phyloP scores from a whole-genome alignment of 2,329 filamentous ascomycete genomes.

The Fusarium pseudograminearum region DNA sequence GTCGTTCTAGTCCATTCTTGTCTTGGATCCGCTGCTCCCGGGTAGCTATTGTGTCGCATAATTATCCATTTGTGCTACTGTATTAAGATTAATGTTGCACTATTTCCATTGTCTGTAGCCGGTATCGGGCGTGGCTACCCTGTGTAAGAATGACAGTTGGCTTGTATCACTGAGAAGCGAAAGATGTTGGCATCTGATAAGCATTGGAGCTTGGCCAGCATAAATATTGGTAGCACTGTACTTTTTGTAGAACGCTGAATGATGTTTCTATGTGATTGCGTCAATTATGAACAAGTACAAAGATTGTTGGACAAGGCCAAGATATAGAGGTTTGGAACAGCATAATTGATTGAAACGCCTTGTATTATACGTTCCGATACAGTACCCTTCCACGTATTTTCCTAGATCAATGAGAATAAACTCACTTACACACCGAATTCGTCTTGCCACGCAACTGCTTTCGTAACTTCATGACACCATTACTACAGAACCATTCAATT shows the following conservation, averaged over 20 bases:
- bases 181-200: neutral
- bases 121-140: neutral
- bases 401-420: neutral
- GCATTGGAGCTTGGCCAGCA: neutral
- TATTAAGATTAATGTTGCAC: neutral
- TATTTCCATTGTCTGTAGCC: neutral
- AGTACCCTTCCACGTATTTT: neutral
- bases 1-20: neutral
- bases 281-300: neutral
- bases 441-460: neutral
- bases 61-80: neutral
- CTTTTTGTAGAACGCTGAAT: neutral
- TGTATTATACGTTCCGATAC: neutral
- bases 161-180: neutral
- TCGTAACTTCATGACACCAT: neutral
- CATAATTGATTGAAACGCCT: no score
- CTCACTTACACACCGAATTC: rapidly evolving
- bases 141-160: neutral
- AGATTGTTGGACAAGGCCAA: neutral
- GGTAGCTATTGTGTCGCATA: neutral
- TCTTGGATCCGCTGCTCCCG: neutral
- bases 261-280: neutral
- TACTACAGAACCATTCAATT: neutral
- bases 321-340: no score
- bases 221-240: neutral